Evolutionary conservation across 352 stramenopile genomes (phyloP).

Genomic region (Phytophthora capsici): DNA sequence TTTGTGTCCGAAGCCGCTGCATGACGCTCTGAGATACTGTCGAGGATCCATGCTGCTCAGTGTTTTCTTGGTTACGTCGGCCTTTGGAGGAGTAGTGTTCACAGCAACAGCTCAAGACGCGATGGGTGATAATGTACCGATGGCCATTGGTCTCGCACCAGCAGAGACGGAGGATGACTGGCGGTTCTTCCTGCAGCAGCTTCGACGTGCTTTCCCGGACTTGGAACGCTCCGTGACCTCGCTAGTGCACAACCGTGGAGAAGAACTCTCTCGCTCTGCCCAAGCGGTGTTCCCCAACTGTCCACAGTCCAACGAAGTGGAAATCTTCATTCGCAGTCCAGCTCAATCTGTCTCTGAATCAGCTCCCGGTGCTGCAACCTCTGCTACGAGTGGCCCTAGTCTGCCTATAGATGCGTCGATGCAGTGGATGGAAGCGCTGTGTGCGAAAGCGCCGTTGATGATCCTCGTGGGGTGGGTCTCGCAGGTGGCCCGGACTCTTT

Average conservation of each 20-base stretch:
- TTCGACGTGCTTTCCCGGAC: slow-evolving; percentile 63
- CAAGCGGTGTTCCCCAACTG: slow-evolving; percentile 59
- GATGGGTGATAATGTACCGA: slow-evolving; percentile 77
- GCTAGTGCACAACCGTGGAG: slow-evolving; percentile 73
- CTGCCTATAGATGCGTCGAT: slow-evolving; percentile 44
- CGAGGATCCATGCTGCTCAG: slow-evolving; percentile 69
- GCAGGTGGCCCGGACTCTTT: slow-evolving; percentile 76
- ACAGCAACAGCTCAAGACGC: slow-evolving; percentile 74
- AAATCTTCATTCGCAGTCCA: slow-evolving; percentile 51
- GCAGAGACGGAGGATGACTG: slow-evolving; percentile 65
- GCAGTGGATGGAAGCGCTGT: slow-evolving; percentile 73
- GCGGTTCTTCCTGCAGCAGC: slow-evolving; percentile 71
- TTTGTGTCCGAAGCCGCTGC: slow-evolving; percentile 69
- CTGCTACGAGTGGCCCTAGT: slow-evolving; percentile 16
- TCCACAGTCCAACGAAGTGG: slow-evolving; percentile 63
- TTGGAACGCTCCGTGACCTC: slow-evolving; percentile 55
- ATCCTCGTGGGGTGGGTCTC: slow-evolving; percentile 84
- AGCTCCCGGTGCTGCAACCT: background rate
- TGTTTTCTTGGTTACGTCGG: slow-evolving; percentile 72
- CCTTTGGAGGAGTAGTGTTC: slow-evolving; percentile 73
- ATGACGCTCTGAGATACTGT: slow-evolving; percentile 62
- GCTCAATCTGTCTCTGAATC: slow-evolving; percentile 11
- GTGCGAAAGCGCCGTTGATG: slow-evolving; percentile 74
- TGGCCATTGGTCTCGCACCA: slow-evolving; percentile 64
- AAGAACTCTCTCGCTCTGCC: slow-evolving; percentile 50